Evolutionary conservation across 352 stramenopile species (phyloP), one percentile per base, ranked within the genome.

Genomic region (Pythium biforme): DNA sequence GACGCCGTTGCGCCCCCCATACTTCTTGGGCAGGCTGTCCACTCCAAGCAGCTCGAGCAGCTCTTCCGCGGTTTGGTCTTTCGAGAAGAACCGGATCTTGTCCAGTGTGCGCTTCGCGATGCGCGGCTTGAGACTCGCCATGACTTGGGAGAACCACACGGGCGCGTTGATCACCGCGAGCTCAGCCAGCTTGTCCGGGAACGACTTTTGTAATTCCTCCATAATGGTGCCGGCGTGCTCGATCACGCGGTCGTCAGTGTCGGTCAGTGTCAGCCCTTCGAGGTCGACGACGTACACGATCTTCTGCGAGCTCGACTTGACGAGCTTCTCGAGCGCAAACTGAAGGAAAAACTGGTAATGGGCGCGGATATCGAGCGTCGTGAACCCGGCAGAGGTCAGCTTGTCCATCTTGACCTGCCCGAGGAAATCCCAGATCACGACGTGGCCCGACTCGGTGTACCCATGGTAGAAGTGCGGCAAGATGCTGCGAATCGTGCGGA

Each of bases 61-160:
- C 37, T 89, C 75, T 19, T 79, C 55, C 17, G 68, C 75, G 0
- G 70, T 69, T 8, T 75, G 68, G 9, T 81, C 66, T 27, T 73
- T 79, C 0, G 66, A 64, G 50, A 86, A 68, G 52, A 93, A 90
- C 25, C 67, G 68, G 41, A 93, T 74, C 48, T 90, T 91, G 40
- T 93, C 81, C 0, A 75, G 63, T 6, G 81, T 91, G 26, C 73
- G 77, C 68, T 87, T 90, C 0, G 79, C 62, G 3, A 93, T 59
- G 22, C 73, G 72, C 2, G 77, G 74, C 26, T 76, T 76, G 46
- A 93, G 64, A 20, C 56, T 69, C 2, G 76, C 69, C 81, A 91
- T 89, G 12, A 91, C 82, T 56, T 93, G 82, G 11, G 84, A 91
- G 58, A 93, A 93, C 84, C 84, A 93, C 31, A 90, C 79, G 0